Base-by-base conservation (phyloP, 495 filamentous ascomycete species). In the Barbatosphaeria neglecta region DNA sequence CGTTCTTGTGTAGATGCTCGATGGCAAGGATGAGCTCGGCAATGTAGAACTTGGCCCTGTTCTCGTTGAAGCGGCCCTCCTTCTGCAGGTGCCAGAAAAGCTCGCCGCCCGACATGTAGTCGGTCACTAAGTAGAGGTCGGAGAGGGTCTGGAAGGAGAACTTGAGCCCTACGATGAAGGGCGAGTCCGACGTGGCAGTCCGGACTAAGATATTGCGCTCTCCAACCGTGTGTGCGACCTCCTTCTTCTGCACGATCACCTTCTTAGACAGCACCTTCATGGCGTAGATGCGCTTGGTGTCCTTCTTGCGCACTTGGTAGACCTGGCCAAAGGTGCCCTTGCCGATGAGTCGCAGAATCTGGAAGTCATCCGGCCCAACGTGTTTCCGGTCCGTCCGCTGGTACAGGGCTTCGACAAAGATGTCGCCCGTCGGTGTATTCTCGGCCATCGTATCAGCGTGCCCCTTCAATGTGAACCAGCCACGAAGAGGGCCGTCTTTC, bases 261-360 rank as follows among this genome's bases (percentile, higher is more conserved):
- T 97, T 98, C 75, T 98, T 98, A 10, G 90, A 95, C 18, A 98
- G 70, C 2, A 97, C 90, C 62, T 98, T 98, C 92, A 98, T 98
- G 35, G 92, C 92, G 54, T 97, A 98, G 47, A 98, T 95, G 17
- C 93, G 81, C 53, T 81, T 77, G 1, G 92, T 96, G 59, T 98
- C 92, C 72, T 86, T 92, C 74, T 98, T 97, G 52, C 87, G 85
- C n/a, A 97, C 92, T 56, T 97, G 92, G 55, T 96, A 99, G 3
- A 99, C 92, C 64, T 99, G 93, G n/a, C 92, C 92, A 63, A 99
- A 99, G 0, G 93, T 99, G 58, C 87, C 92, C 67, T 95, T 97
- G 35, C 92, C 92, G 58, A 99, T 97, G 22, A 99, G 80, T 61
- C 93, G 90, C 49, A 98, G 67, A 46, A 97, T 89, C 53, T 90